Conservation (phyloP, 2,329 filamentous ascomycete species). For the Arthroderma sp. region DNA sequence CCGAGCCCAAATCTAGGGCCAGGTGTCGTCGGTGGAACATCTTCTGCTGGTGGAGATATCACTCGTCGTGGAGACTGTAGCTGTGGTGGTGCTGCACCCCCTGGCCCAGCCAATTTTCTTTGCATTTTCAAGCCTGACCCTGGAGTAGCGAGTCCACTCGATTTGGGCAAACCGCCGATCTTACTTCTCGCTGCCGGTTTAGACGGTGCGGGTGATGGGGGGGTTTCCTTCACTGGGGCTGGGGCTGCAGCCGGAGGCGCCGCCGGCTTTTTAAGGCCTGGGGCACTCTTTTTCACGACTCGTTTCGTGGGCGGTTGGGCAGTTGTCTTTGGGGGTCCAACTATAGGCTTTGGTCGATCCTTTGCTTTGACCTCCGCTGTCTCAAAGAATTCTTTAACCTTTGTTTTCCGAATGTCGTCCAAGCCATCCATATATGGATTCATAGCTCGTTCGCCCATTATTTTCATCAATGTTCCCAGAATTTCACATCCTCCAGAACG, state of each 20-base stretch:
- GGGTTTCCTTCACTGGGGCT: constrained; percentile 42
- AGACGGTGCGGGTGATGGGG: constrained; percentile 34
- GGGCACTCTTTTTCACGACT: constrained; percentile 39
- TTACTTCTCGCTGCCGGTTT: constrained; percentile 32
- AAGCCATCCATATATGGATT: constrained; percentile 79
- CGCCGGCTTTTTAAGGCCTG: constrained; percentile 38
- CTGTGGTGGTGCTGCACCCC: constrained; percentile 17
- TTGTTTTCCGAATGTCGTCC: constrained; percentile 89
- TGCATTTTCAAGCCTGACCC: constrained; percentile 30
- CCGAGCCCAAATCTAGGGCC: constrained; percentile 53
- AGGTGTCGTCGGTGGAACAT: constrained; percentile 28
- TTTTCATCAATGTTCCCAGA: constrained; percentile 93
- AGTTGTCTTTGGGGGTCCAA: constrained; percentile 45
- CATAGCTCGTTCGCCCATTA: constrained; percentile 94
- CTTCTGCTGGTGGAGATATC: constrained; percentile 34
- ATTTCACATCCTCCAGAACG: constrained; percentile 84
- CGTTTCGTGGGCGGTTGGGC: constrained; percentile 36
- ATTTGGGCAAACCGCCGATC: constrained; percentile 29
- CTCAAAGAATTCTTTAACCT: constrained; percentile 86
- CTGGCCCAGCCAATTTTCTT: constrained; percentile 32
- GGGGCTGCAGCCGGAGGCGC: constrained; percentile 35
- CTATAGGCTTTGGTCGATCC: constrained; percentile 72
- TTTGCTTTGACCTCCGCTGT: constrained; percentile 74
- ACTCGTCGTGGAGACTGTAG: constrained; percentile 29
- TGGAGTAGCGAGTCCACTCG: constrained; percentile 29